A percentile compares a stretch with the other conserved stretches of the same genome.
phyloP scores from a whole-genome alignment of 768 basidiomycete species.

The Tylopilus sp. region DNA sequence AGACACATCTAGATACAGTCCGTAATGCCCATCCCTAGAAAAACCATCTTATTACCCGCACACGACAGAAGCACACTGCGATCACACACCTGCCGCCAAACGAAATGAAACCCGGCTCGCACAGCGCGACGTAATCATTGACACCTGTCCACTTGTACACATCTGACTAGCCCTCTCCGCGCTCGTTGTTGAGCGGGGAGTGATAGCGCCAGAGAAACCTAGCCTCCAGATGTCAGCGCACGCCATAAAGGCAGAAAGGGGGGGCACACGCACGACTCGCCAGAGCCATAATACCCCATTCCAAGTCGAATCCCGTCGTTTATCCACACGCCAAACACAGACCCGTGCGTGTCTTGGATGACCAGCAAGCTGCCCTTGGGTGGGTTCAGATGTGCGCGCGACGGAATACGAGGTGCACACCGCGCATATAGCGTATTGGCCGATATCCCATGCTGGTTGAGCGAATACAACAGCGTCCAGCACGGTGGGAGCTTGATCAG shows the following conservation, averaged over 20 bases:
- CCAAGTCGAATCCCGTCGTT: constrained; percentile 62
- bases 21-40: constrained; percentile 74
- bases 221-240: not conserved
- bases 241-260: no score
- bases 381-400: constrained; percentile 18
- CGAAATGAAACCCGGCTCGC: constrained; percentile 75
- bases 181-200: constrained; percentile 14
- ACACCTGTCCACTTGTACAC: constrained; percentile 82
- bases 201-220: constrained; percentile 79
- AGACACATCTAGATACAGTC: constrained; percentile 80
- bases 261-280: constrained; percentile 55
- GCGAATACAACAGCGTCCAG: constrained; percentile 83
- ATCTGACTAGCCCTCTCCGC: constrained; percentile 37
- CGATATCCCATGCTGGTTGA: constrained; percentile 95
- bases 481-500: constrained; percentile 63
- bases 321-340: constrained; percentile 79
- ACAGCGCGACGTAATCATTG: constrained; percentile 88
- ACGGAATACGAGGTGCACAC: constrained; percentile 42
- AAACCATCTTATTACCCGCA: not conserved
- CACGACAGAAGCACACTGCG: not conserved
- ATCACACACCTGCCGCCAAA: constrained; percentile 81
- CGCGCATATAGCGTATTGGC: constrained; percentile 80
- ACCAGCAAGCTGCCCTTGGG: constrained; percentile 56
- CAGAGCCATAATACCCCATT: constrained; percentile 79
- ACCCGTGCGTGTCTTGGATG: constrained; percentile 59